Evolutionary conservation across 768 basidiomycete species (phyloP), one percentile per base, ranked within the genome.

Genomic region (Podaxis sp.): DNA sequence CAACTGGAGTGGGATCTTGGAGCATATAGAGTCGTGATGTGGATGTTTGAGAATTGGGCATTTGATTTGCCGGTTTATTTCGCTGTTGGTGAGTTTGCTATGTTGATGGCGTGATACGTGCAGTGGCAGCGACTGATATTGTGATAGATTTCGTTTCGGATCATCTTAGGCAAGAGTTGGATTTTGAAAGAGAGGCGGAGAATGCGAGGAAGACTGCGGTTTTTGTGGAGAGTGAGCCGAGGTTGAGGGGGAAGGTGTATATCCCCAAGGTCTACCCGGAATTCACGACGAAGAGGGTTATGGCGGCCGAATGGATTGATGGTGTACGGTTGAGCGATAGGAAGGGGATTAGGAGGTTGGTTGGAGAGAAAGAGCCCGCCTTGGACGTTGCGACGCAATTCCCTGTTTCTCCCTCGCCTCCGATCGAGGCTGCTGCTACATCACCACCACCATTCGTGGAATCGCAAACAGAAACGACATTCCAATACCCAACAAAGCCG

Each of bases 11-110:
- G 89, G 85, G 93, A 95, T 69, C 77, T 95, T 12, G 87, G 80
- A 33, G 86, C 83, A 2, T 92, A 86, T 69, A 76, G 84, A n/a
- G 66, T 78, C 3, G 88, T 89, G 2, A 91, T 91, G 88, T 91
- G 88, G 88, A 79, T 87, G 70, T 91, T 88, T 66, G 87, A 91
- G 67, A 78, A 87, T 33, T 87, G 86, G 80, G 80, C 92, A 2
- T 98, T 98, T 71, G 90, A 96, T 69, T 77, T 96, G 36, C 95
- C 95, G 3, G 87, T 88, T 11, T 91, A 89, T 71, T 94, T 92
- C 67, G 78, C 87, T 46, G 90, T 89, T 69, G 88, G 89, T 88
- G 64, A 59, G 86, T 76, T 13, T 49, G 26, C 52, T 36, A 36
- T 15, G 15, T 42, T 22, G 44, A 8, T 36, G 33, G 39, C 15